phyloP scores from a whole-genome alignment of 345 rosid genomes.

The Limnanthes douglasii region DNA sequence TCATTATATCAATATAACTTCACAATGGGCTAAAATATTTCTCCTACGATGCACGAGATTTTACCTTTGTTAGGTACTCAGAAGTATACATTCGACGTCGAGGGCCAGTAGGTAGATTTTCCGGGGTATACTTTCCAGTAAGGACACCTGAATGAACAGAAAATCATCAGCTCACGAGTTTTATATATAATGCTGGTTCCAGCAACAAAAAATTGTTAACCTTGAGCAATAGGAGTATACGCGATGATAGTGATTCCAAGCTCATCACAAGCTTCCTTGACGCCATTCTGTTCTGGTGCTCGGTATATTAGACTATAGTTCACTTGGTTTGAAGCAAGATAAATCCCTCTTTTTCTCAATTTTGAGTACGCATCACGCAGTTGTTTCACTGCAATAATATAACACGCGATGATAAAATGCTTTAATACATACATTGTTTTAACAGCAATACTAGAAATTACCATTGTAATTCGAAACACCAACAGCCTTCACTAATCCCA shows the following conservation, averaged over 20 bases:
- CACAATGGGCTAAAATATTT: too few species aligned
- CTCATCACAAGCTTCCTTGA: slow-evolving; percentile 86
- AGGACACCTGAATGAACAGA: slow-evolving; percentile 40
- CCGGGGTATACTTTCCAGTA: slow-evolving; percentile 89
- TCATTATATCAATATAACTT: slow-evolving; percentile 9
- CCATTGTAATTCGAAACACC: slow-evolving; percentile 95
- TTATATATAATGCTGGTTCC: too few species aligned
- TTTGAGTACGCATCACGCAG: slow-evolving; percentile 62
- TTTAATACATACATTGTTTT: too few species aligned
- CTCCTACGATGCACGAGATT: too few species aligned
- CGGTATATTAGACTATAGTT: slow-evolving; percentile 92
- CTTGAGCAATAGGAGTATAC: slow-evolving; percentile 91
- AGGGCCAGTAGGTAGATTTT: slow-evolving; percentile 80
- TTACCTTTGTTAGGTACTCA: slow-evolving; percentile 55
- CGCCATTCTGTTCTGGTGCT: slow-evolving; percentile 72
- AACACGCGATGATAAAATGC: too few species aligned
- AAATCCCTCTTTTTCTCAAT: slow-evolving; percentile 84
- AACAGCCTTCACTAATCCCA: slow-evolving; percentile 93
- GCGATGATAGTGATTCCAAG: slow-evolving; percentile 90
- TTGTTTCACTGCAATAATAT: slow-evolving; percentile 41
- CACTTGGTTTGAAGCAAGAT: slow-evolving; percentile 92
- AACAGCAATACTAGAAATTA: slow-evolving; percentile 8
- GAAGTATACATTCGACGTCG: slow-evolving; percentile 66
- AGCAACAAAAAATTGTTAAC: slow-evolving; percentile 24
- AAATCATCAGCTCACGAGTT: neutral